phyloP scores from a whole-genome alignment of 768 basidiomycete species.

The Russula lepida region DNA sequence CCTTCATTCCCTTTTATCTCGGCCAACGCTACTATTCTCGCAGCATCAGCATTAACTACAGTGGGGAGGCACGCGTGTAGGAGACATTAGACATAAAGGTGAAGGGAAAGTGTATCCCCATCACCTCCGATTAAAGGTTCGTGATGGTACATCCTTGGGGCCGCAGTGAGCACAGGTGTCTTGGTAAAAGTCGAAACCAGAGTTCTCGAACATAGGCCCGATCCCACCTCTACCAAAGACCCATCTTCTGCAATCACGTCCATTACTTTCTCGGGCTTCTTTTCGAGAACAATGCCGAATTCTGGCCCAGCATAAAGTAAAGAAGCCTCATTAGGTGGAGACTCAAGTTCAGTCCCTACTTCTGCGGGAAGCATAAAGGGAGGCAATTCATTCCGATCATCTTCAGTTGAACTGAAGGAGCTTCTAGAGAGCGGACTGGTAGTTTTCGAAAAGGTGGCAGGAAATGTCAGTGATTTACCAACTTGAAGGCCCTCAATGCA shows the following conservation, averaged over 20 bases:
- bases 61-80: neutral
- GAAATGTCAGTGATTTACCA: slow-evolving; percentile 41
- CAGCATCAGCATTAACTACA: too few species aligned
- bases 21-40: too few species aligned
- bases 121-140: slow-evolving; percentile 23
- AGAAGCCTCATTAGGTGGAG: slow-evolving; percentile 28
- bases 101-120: slow-evolving; percentile 21
- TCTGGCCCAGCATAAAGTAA: slow-evolving; percentile 27
- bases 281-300: slow-evolving; percentile 37
- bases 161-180: slow-evolving; percentile 15
- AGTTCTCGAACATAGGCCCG: slow-evolving; percentile 62
- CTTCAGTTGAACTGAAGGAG: slow-evolving; percentile 33
- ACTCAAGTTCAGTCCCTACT: slow-evolving; percentile 32
- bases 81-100: slow-evolving; percentile 1
- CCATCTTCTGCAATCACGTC: slow-evolving; percentile 34
- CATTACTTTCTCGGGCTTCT: slow-evolving; percentile 31
- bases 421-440: slow-evolving; percentile 51
- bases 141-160: slow-evolving; percentile 11
- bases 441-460: slow-evolving; percentile 31
- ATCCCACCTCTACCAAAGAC: slow-evolving; percentile 61
- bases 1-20: too few species aligned
- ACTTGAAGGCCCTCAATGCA: slow-evolving; percentile 51
- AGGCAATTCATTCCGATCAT: slow-evolving; percentile 43
- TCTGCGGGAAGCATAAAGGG: slow-evolving; percentile 42
- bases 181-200: slow-evolving; percentile 26